Conservation (phyloP, 169 alveolate species). For the Eimeria necatrix region DNA sequence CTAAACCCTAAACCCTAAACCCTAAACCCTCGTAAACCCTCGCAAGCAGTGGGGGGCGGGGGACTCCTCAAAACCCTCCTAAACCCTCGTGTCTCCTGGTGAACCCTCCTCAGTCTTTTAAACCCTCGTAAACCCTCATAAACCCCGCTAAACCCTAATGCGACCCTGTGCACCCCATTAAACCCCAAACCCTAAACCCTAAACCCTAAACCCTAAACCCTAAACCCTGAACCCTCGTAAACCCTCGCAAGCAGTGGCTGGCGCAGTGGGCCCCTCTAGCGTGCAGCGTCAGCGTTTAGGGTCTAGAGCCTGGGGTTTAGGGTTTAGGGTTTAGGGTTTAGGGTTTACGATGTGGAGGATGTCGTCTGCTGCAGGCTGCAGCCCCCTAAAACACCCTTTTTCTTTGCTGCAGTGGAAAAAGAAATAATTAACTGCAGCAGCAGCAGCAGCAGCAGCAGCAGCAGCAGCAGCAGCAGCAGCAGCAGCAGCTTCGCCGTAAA, state of each 20-base stretch:
- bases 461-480: not conserved
- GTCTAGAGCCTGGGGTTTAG: constrained; percentile 25
- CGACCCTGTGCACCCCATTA: too few relatives aligned
- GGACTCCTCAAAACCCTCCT: too few relatives aligned
- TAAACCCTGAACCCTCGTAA: not conserved
- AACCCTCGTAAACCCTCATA: too few relatives aligned
- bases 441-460: too few relatives aligned
- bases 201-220: constrained; percentile 54
- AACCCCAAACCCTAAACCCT: too few relatives aligned
- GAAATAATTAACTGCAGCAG: too few relatives aligned
- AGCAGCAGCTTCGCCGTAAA: not conserved
- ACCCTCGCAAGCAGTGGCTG: not conserved
- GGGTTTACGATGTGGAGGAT: constrained; percentile 22
- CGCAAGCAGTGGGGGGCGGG: too few relatives aligned
- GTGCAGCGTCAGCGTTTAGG: not conserved
- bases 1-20: too few relatives aligned
- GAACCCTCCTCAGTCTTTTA: too few relatives aligned
- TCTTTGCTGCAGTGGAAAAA: not conserved
- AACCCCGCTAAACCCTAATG: too few relatives aligned
- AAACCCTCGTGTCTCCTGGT: too few relatives aligned
- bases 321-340: not conserved
- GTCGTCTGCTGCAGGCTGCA: not conserved
- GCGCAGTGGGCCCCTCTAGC: not conserved
- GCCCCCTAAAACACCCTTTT: not conserved
- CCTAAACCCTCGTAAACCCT: too few relatives aligned